These are phyloP conservation scores for Vanrija sp. DNA, from an alignment of 1,284 basidiomycete species.

Conservation along the genomic window DNA sequence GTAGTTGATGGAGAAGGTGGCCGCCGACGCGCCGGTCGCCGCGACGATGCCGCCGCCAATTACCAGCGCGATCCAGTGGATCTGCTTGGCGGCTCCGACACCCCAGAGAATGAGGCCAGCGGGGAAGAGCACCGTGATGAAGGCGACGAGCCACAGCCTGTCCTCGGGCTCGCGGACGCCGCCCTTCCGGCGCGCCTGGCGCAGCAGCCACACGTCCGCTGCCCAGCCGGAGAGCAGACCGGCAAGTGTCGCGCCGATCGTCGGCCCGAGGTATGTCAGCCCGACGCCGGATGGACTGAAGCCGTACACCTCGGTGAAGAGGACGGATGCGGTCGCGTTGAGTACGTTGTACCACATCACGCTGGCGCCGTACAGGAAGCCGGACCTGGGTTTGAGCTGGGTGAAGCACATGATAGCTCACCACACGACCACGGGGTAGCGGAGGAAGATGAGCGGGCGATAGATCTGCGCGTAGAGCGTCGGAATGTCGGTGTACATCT, in stretches of 20 bases:
- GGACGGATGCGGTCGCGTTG: conserved; percentile 19
- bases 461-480: conserved; percentile 14
- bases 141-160: conserved; percentile 21
- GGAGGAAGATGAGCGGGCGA: conserved; percentile 18
- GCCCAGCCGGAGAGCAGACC: conserved; percentile 13
- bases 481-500: conserved; percentile 4
- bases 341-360: conserved; percentile 27
- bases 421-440: conserved; percentile 23
- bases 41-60: conserved; percentile 20
- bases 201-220: conserved; percentile 19
- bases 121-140: conserved; percentile 22
- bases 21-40: conserved; percentile 18
- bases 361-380: conserved; percentile 21
- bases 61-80: conserved; percentile 27
- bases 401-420: too few relatives aligned
- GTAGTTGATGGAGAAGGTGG: conserved; percentile 27
- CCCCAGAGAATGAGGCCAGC: conserved; percentile 28
- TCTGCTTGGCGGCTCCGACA: conserved; percentile 20
- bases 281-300: conserved; percentile 21
- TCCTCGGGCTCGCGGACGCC: conserved; percentile 34
- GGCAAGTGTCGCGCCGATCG: conserved; percentile 20
- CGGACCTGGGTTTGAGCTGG: background rate
- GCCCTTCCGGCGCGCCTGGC: conserved; percentile 10
- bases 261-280: conserved; percentile 24
- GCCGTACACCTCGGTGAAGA: conserved; percentile 11